Percentiles rank a stretch among this genome's conserved stretches.
Conservation (phyloP, 1,284 basidiomycete species). For the Leccinum proliferum region DNA sequence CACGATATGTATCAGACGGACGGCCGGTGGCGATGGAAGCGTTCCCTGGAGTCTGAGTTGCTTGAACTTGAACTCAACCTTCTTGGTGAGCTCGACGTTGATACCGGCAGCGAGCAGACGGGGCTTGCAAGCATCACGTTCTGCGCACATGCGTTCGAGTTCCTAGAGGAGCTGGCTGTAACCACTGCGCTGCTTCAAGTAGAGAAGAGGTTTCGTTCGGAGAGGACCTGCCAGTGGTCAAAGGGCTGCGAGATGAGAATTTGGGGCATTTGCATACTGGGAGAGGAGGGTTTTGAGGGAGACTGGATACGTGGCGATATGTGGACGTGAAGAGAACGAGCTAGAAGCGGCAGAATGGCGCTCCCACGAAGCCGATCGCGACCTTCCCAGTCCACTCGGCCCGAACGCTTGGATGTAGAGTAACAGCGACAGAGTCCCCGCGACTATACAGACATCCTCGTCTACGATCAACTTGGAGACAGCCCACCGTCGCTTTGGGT, state of each 20-base stretch:
- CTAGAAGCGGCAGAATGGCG: slow-evolving; percentile 21
- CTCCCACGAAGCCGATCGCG: slow-evolving; percentile 5
- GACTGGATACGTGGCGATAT: slow-evolving; percentile 21
- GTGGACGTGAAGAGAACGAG: slow-evolving; percentile 5
- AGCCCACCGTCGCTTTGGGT: no score
- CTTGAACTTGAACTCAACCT: slow-evolving; percentile 27
- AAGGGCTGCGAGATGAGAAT: slow-evolving; percentile 63
- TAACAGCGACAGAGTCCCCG: no score
- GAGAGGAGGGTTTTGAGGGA: slow-evolving; percentile 44
- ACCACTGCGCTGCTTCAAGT: slow-evolving; percentile 68
- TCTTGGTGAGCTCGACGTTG: slow-evolving; percentile 22
- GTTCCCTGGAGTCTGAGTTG: slow-evolving; percentile 21
- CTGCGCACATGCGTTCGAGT: slow-evolving; percentile 50
- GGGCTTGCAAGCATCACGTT: no score
- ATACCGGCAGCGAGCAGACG: slow-evolving; percentile 28
- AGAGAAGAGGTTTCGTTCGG: slow-evolving; percentile 74
- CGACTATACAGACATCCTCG: no score
- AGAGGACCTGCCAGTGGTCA: slow-evolving; percentile 41
- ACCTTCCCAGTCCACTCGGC: no score
- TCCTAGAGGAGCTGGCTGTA: slow-evolving; percentile 74
- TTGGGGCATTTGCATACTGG: slow-evolving; percentile 43
- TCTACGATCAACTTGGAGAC: no score
- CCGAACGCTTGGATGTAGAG: no score
- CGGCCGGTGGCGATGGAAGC: background rate
- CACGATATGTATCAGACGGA: no score